Evolutionary conservation across 1,284 basidiomycete genomes (phyloP).

Genomic region (Earliella scabrosa): DNA sequence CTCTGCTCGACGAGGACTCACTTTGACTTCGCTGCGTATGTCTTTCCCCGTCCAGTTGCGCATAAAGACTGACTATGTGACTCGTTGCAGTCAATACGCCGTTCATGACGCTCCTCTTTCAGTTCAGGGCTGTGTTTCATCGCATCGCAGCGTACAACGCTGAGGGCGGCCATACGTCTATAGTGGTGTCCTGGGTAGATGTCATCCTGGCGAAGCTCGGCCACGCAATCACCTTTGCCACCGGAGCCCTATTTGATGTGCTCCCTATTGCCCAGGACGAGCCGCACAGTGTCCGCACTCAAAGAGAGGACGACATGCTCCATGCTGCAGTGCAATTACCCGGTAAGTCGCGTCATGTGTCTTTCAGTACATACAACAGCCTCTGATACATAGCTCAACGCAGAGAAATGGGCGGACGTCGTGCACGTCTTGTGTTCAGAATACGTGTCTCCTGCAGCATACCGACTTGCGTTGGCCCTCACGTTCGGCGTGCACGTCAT

Average conservation of each 20-base stretch:
- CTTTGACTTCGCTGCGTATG: constrained; percentile 17
- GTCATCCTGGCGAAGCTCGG: constrained; percentile 58
- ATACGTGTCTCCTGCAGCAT: constrained; percentile 58
- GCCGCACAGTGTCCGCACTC: constrained; percentile 20
- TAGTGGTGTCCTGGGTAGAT: constrained; percentile 66
- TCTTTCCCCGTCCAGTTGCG: not conserved
- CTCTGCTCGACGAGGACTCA: not conserved
- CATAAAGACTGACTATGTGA: not conserved
- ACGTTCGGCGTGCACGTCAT: constrained; percentile 60
- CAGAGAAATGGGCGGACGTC: constrained; percentile 58
- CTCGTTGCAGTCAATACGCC: constrained; percentile 24
- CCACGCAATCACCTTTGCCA: constrained; percentile 41
- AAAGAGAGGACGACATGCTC: constrained; percentile 53
- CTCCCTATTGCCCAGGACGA: not conserved
- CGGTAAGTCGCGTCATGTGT: constrained; percentile 41
- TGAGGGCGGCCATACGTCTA: constrained; percentile 27
- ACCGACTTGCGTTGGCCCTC: constrained; percentile 57
- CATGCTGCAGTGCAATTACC: constrained; percentile 68
- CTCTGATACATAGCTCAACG: not conserved
- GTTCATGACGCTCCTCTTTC: constrained; percentile 48
- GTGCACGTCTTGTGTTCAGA: constrained; percentile 48
- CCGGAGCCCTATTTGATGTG: constrained; percentile 25
- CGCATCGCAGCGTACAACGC: constrained; percentile 42
- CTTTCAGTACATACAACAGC: not conserved
- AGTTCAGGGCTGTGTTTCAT: constrained; percentile 51